A percentile compares a stretch with the other conserved stretches of the same genome.
phyloP scores from a whole-genome alignment of 208 protist genomes.

The Vickermania spadyakhi region DNA sequence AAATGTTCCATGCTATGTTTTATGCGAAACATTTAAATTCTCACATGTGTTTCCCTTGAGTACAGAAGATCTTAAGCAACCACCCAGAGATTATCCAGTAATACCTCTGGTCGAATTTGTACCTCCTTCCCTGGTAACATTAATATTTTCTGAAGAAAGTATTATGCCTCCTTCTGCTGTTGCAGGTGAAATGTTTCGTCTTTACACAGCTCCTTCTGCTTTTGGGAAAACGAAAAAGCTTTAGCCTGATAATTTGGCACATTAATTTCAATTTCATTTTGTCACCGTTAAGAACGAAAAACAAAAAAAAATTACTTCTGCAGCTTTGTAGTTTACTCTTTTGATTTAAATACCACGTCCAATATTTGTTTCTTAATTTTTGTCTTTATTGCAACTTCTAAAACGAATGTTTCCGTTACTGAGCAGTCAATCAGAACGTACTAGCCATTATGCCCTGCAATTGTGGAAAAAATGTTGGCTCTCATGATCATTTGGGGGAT shows the following conservation, averaged over 20 bases:
- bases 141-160: slow-evolving; percentile 98
- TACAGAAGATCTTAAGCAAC: slow-evolving; percentile 88
- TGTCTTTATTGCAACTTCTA: not conserved
- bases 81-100: slow-evolving; percentile 27
- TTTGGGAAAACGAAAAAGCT: slow-evolving; percentile 37
- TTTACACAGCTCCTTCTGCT: slow-evolving; percentile 65
- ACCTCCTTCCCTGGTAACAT: slow-evolving; percentile 75
- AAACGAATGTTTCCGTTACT: not conserved
- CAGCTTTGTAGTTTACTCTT: no score
- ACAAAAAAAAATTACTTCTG: not conserved
- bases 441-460: slow-evolving; percentile 64
- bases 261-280: not conserved
- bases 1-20: slow-evolving; percentile 98
- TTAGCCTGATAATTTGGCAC: slow-evolving; percentile 3
- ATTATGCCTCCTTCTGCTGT: slow-evolving; percentile 98
- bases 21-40: slow-evolving; percentile 99
- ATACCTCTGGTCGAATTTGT: slow-evolving; percentile 84
- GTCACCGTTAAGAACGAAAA: not conserved
- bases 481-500: slow-evolving; percentile 74
- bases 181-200: slow-evolving; percentile 97
- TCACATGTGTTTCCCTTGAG: slow-evolving; percentile 94
- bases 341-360: no score
- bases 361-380: no score
- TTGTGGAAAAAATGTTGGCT: slow-evolving; percentile 55
- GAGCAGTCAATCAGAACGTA: no score